Base-by-base conservation (phyloP, 2,329 filamentous ascomycete species). In the Ophiostoma sp. region DNA sequence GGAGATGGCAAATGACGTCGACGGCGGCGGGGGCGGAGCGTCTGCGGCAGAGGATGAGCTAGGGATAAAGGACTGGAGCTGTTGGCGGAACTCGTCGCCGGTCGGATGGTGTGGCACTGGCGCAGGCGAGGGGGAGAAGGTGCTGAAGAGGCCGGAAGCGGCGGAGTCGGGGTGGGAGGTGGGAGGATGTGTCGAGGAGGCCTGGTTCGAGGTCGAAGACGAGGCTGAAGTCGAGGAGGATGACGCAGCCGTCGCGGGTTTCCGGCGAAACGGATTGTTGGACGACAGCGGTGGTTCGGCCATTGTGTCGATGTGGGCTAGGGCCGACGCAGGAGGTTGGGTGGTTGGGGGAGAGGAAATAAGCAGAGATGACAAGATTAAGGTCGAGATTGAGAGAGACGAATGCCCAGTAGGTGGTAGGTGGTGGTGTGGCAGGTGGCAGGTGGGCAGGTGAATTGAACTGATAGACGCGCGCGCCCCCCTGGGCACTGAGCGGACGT, bases 221-320 rank as follows among this genome's bases (percentile, higher is more conserved):
- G 62, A 1, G 27, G 13, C 52, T n/a, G 44, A 11, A 41, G 71
- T 17, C 27, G 67, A 66, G 17, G 67, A 31, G 20, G 68, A 52
- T 54, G 39, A 48, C 33, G 66, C n/a, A 23, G 41, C 20, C 13
- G 54, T 67, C 62, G 75, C 72, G 44, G 73, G 74, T 76, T 80
- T 84, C 74, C 81, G 83, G 73, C 84, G 84, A 75, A 86, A 86
- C 13, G 84, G 84, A 74, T 86, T 86, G 78, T 84, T 79, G 76
- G 84, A 80, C 67, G 76, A 77, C 71, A 81, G 77, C 67, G 78
- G 73, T 39, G 75, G 74, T 57, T 79, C 79, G 71, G 77, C 76
- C 76, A 82, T 82, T 74, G 54, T 65, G 66, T 69, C 31, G 44
- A 52, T 36, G 33, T 39, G 65, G 33, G 36, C 27, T 41, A 11